Evolutionary conservation across 441 rosid genomes (phyloP), one percentile per base, ranked within the genome.

Genomic region (Bruguiera hainesii): DNA sequence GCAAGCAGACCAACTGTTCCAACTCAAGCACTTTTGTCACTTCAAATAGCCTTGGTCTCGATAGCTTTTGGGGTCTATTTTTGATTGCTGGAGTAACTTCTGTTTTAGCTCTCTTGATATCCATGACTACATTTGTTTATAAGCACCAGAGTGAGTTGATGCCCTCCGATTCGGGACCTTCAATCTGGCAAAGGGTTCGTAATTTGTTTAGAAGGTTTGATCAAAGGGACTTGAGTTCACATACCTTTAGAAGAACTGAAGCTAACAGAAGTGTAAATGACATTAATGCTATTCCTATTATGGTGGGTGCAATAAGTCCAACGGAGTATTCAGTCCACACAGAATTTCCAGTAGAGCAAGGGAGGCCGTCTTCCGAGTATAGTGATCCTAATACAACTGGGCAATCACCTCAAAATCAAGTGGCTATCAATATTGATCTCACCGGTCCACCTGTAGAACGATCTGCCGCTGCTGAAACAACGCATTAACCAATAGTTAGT

Each of bases 31-130:
- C 68, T 33, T 49, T 37, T 3, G 2, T 58, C 18, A 53, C 83
- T 37, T 79, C 89, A 11, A 71, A 63, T 33, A 82, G 80, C 52
- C 84, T 89, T n/a, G 80, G 78, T 20, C 57, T 85, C 8, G 74
- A 78, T 6, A 87, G 83, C 52, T 89, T 89, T 48, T 42, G 80
- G 84, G 72, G 84, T 11, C 67, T 89, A 37, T 89, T 89, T 77
- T 61, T 82, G 5, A 61, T 78, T 48, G 82, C 73, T 3, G 76
- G 73, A 18, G 60, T 61, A 21, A 70, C 80, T 23, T 77, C 87
- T 6, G 0, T 65, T 15, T 6, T 56, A 50, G 77, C 88, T 50
- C 78, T 86, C n/a, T 3, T 75, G 23, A 69, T 82, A 56, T 83
- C 73, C 56, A 21, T 48, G 1, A 25, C 51, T 3, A 53, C 28